These are phyloP conservation scores for Candida germanica DNA, from an alignment of 805 yeast genomes.

Conservation along the genomic window DNA sequence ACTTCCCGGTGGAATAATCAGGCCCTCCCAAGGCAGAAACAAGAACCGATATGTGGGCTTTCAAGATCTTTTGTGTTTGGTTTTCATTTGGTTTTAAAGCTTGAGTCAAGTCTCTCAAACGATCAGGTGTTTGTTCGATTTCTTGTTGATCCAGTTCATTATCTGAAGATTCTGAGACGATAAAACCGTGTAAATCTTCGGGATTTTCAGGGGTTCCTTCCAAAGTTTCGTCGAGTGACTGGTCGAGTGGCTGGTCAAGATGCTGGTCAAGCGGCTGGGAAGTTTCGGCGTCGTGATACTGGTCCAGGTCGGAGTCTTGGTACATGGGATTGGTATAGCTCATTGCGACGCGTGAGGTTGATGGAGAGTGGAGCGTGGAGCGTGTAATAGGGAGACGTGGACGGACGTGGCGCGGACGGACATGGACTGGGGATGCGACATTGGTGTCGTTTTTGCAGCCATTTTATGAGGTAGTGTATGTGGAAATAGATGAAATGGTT, in stretches of 20 bases:
- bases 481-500: too few relatives aligned
- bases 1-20: conserved; percentile 56
- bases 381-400: not conserved
- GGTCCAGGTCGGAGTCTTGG: too few relatives aligned
- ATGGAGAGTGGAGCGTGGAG: not conserved
- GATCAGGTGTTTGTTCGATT: conserved; percentile 14
- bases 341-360: too few relatives aligned
- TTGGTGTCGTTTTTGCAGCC: too few relatives aligned
- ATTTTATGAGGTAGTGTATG: too few relatives aligned
- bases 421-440: too few relatives aligned
- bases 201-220: conserved; percentile 5
- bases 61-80: conserved; percentile 41
- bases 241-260: too few relatives aligned
- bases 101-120: conserved; percentile 22
- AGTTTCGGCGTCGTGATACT: too few relatives aligned
- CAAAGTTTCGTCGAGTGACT: too few relatives aligned
- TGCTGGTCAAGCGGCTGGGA: too few relatives aligned
- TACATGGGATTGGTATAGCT: too few relatives aligned
- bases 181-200: conserved; percentile 35
- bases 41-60: conserved; percentile 74
- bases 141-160: conserved; percentile 6
- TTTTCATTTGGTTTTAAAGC: conserved; percentile 31
- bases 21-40: conserved; percentile 91
- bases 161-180: conserved; percentile 27
- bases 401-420: too few relatives aligned